Base-by-base conservation (phyloP, 768 basidiomycete species). In the Mycena polygramma region DNA sequence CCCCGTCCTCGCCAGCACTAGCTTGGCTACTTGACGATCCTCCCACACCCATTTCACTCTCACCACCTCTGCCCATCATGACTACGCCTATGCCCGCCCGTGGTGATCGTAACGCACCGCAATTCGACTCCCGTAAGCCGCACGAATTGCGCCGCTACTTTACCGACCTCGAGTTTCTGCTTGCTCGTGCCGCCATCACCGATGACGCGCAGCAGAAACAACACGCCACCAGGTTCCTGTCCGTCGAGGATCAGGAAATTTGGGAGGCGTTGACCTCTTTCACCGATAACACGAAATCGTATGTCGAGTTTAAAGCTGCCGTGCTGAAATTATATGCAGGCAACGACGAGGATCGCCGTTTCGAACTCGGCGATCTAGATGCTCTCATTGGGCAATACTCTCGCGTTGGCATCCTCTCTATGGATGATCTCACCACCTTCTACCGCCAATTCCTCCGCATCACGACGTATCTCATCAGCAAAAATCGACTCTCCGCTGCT, bases 281-380 rank as follows among this genome's bases (percentile, higher is more conserved):
- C 36, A 35, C 45, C 7, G 58, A 54, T 45, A 36, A 49, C 20
- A 66, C 49, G 7, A 59, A 64, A 45, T 63, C 72, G 24, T 80
- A 71, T 53, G 68, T 73, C 11, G 64, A 71, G 1, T 77, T 79
- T 66, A 78, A 74, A 58, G 52, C 73, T 1, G 74, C 67, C 1
- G 73, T 80, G 1, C 53, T 74, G 35, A 73, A 75, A 11, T 68
- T 76, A 36, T 81, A 80, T 59, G 65, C 77, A 26, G 75, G 70
- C 24, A 71, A 74, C 24, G 73, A 74, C 14, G 63, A 63, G 24
- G 59, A 71, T 1, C 62, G 61, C 24, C 70, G 73, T 0, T 81
- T 41, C 15, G 41, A 41, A 15, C 41, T 41, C 41, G 41, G 41
- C 41, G 41, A 81, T 49, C 59, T 81, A 2, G 72, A 78, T 46